Percentiles rank a stretch among this genome's conserved stretches.
Evolutionary conservation across 192 early-diverging fungal species (phyloP).

Genomic region (Mortierella claussenii): DNA sequence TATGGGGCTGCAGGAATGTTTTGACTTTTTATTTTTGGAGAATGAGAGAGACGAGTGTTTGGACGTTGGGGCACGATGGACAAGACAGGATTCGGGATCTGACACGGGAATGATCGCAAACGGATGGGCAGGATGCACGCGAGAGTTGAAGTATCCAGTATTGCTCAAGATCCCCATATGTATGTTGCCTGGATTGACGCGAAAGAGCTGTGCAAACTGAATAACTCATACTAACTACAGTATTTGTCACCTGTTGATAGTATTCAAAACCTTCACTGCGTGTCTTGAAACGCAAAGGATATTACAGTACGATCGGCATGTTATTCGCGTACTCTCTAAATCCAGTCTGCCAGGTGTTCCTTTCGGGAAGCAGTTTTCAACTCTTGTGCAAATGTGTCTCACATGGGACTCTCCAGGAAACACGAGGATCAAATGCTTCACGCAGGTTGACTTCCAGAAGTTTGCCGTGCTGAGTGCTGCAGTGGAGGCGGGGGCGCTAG

Average conservation of each 20-base stretch:
- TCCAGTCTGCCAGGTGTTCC: conserved; percentile 17
- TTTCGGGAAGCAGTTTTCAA: conserved; percentile 30
- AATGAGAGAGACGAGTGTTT: background rate
- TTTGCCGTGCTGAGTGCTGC: conserved; percentile 21
- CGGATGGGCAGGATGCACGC: conserved; percentile 5
- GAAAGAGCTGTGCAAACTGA: background rate
- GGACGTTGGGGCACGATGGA: conserved; percentile 8
- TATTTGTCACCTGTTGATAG: conserved; percentile 2
- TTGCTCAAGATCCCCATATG: conserved; percentile 37
- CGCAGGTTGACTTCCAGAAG: conserved; percentile 32
- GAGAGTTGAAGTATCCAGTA: conserved; percentile 26
- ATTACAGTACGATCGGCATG: background rate
- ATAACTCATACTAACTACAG: background rate
- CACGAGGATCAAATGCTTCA: conserved; percentile 33
- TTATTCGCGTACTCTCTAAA: conserved; percentile 25
- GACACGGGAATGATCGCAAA: background rate
- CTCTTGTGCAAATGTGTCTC: conserved; percentile 26
- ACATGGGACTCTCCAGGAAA: conserved; percentile 25
- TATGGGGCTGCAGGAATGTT: conserved; percentile 12
- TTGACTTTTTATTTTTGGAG: conserved; percentile 26
- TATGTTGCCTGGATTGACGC: background rate
- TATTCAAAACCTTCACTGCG: conserved; percentile 16
- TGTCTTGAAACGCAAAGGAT: conserved; percentile 27
- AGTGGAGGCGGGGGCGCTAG: conserved; percentile 20
- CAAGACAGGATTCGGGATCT: background rate